A percentile compares a stretch with the other conserved stretches of the same genome.
Conservation (phyloP, 2,329 filamentous ascomycete species). For the Pyrenophora teres region DNA sequence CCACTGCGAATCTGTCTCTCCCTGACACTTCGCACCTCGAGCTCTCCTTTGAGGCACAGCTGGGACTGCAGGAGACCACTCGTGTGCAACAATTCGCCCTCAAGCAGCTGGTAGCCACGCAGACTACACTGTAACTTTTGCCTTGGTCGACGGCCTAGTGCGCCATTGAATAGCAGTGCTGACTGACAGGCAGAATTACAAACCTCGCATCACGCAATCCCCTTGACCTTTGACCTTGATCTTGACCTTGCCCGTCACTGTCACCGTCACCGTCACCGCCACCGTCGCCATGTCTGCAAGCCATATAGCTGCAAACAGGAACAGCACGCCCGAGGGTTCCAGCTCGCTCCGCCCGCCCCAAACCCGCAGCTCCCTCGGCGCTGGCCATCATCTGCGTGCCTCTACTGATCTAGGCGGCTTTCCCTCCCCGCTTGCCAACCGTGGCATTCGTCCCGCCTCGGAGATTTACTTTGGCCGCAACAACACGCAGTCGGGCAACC, state of each 20-base stretch:
- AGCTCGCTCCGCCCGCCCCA: constrained; percentile 82
- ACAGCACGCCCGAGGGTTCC: constrained; percentile 93
- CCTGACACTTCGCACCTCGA: constrained; percentile 24
- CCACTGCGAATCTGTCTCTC: constrained; percentile 15
- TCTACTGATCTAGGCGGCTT: constrained; percentile 96
- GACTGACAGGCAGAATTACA: constrained; percentile 10
- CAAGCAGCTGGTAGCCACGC: constrained; percentile 1
- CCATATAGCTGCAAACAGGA: constrained; percentile 72
- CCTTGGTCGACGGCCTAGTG: neutral
- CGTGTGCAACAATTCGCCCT: constrained; percentile 17
- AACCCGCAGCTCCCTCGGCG: constrained; percentile 73
- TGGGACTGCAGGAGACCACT: constrained; percentile 37
- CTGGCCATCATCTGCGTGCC: constrained; percentile 84
- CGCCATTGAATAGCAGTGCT: neutral
- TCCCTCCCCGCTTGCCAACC: constrained; percentile 70
- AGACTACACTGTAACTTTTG: constrained; percentile 14
- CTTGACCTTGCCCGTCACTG: constrained; percentile 18
- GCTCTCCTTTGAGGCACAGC: constrained; percentile 41
- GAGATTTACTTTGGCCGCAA: constrained; percentile 86
- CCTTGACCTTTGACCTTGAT: neutral
- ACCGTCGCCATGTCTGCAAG: constrained; percentile 49
- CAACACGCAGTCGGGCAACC: constrained; percentile 67
- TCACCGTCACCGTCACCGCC: constrained; percentile 32
- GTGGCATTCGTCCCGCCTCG: constrained; percentile 86
- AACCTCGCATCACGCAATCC: neutral